Conservation (phyloP, 148 eudicot genomes). For the Bassia scoparia region DNA sequence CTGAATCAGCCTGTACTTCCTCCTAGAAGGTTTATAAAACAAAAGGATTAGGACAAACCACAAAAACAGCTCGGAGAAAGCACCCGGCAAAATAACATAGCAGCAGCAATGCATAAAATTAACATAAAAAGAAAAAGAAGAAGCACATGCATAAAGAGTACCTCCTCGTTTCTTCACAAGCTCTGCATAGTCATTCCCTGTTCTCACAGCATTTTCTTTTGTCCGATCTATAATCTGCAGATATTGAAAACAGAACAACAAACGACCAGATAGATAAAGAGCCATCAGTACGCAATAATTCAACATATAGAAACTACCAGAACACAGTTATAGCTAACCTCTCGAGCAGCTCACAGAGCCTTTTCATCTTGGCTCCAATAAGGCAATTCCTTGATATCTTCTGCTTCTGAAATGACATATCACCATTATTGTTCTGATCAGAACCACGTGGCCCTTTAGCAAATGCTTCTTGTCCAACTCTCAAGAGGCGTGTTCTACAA, state of each 20-base stretch:
- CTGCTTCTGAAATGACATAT: conserved; percentile 42
- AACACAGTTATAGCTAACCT: conserved; percentile 41
- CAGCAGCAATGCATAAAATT: neutral
- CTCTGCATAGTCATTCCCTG: conserved; percentile 87
- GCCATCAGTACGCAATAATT: neutral
- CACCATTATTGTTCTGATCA: conserved; percentile 44
- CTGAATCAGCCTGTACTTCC: conserved; percentile 74
- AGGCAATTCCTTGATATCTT: conserved; percentile 65
- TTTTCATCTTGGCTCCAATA: conserved; percentile 71
- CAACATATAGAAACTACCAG: neutral
- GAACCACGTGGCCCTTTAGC: conserved; percentile 46
- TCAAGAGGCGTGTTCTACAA: conserved; percentile 83
- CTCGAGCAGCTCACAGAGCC: conserved; percentile 70
- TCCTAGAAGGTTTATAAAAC: conserved; percentile 51
- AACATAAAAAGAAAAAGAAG: conserved; percentile 1
- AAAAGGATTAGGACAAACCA: conserved; percentile 11
- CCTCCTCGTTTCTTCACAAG: conserved; percentile 79
- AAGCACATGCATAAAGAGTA: conserved; percentile 19
- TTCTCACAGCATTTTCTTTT: conserved; percentile 81
- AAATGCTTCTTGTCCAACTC: conserved; percentile 82
- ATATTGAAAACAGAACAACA: conserved; percentile 11
- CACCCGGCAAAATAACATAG: neutral
- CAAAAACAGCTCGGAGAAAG: neutral
- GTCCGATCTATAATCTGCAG: conserved; percentile 76
- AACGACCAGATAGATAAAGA: neutral